A percentile compares a stretch with the other conserved stretches of the same genome.
Conservation (phyloP, 1,139 yeast species). For the Pichia inconspicua region DNA sequence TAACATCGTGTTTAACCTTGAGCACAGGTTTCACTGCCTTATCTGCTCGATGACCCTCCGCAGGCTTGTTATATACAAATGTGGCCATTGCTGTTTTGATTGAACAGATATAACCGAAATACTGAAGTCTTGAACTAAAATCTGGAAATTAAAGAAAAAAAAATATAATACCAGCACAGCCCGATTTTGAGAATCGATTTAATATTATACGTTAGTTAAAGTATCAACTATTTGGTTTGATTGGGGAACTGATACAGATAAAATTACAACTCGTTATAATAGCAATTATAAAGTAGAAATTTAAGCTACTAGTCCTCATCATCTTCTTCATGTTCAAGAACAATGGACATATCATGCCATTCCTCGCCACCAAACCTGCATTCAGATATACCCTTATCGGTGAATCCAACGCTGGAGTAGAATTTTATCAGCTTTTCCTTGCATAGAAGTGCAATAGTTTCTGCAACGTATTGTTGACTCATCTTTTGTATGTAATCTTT, state of each 20-base stretch:
- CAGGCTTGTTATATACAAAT: background rate
- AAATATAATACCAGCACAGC: background rate
- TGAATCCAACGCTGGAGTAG: slow-evolving; percentile 74
- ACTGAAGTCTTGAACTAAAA: too few relatives aligned
- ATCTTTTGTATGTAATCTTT: slow-evolving; percentile 88
- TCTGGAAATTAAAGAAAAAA: too few relatives aligned
- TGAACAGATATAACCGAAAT: background rate
- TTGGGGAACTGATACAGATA: background rate
- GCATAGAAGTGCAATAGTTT: slow-evolving; percentile 64
- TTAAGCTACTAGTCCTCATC: slow-evolving; percentile 19
- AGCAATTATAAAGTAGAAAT: background rate
- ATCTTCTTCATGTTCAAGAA: slow-evolving; percentile 56
- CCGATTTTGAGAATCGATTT: background rate
- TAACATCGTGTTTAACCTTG: slow-evolving; percentile 2
- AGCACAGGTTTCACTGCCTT: background rate
- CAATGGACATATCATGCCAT: slow-evolving; percentile 63
- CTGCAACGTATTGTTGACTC: slow-evolving; percentile 81
- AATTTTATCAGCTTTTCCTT: slow-evolving; percentile 65
- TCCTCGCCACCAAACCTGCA: slow-evolving; percentile 52
- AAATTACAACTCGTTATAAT: too few relatives aligned
- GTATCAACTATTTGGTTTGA: background rate
- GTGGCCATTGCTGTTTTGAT: background rate
- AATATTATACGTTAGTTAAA: too few relatives aligned
- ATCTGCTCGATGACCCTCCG: background rate
- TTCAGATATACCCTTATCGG: slow-evolving; percentile 51